phyloP scores from a whole-genome alignment of 345 rosid genomes.

The Eutrema yunnanense region DNA sequence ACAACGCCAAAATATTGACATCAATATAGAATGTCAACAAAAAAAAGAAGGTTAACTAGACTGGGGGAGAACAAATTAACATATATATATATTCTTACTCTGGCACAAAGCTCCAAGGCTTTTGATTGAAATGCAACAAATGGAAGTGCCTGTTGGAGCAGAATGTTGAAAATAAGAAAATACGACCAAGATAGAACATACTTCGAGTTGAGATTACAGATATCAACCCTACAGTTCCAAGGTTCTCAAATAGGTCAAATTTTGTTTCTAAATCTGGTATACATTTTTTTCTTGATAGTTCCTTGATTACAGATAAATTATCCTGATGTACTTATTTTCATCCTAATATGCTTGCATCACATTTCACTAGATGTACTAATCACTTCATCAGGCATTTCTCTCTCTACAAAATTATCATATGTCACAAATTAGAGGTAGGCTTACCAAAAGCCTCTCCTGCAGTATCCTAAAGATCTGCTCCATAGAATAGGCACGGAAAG shows the following conservation, averaged over 20 bases:
- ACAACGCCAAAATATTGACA: constrained; percentile 11
- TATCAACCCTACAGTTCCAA: not conserved
- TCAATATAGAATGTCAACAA: not conserved
- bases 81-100: constrained; percentile 48
- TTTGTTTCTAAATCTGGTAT: not conserved
- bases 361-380: not conserved
- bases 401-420: not conserved
- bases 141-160: constrained; percentile 51
- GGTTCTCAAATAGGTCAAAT: not conserved
- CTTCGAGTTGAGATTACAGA: not conserved
- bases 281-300: not conserved
- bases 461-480: constrained; percentile 73
- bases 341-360: not conserved
- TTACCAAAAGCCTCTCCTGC: constrained; percentile 80
- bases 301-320: not conserved
- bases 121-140: constrained; percentile 58
- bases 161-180: not conserved
- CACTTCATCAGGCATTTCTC: not conserved
- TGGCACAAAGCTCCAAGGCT: constrained; percentile 91
- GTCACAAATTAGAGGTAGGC: not conserved
- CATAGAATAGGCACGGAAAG: constrained; percentile 72
- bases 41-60: not conserved
- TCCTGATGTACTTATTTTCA: no score
- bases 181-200: not conserved
- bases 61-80: not conserved